Base-by-base conservation (phyloP, 169 alveolate species). In the Eimeria maxima region DNA sequence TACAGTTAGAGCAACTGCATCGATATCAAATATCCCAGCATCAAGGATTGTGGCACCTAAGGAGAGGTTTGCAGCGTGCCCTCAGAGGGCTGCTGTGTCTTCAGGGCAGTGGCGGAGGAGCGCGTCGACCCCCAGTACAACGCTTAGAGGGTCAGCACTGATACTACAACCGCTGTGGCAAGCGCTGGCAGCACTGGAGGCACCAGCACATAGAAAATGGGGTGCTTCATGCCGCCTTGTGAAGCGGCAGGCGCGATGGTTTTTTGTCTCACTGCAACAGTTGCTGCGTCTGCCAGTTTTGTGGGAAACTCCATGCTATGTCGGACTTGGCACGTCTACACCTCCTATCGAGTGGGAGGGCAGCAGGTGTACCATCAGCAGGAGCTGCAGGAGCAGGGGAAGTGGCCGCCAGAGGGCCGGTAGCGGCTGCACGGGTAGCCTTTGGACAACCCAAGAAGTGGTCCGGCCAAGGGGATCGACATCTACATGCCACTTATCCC, bases 391-490 rank as follows among this genome's bases (percentile, higher is more conserved):
- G 74, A 29, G 55, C 27, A 22, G 50, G 45, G 76, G 27, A 42
- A 27, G n/a, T 33, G 27, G 29, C 74, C 6, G 53, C 24, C 14
- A 29, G 53, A 18, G 57, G 50, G 29, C 20, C n/a, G 20, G 44
- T 22, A 63, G 67, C 18, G 47, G 53, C 33, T 13, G 91, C 55
- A 83, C 53, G 16, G 55, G 29, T 4, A 87, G 69, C 47, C 80
- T 67, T 27, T 44, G 93, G 81, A 33, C 60, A 60, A 87, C 57
- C 78, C 60, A 45, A 63, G 47, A 87, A 87, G 93, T 57, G 67
- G 18, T 87, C 20, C 22, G 81, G 44, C 63, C 14, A 24, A n/a
- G 65, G 67, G 20, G 38, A 0, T 16, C 83, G 44, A 20, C 65
- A 16, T 44, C 83, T 3, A 24, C 93, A 1, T 63, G 83, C 27